Evolutionary conservation across 1,284 basidiomycete genomes (phyloP).

Genomic region (Cutaneotrichosporon cyanovorans): DNA sequence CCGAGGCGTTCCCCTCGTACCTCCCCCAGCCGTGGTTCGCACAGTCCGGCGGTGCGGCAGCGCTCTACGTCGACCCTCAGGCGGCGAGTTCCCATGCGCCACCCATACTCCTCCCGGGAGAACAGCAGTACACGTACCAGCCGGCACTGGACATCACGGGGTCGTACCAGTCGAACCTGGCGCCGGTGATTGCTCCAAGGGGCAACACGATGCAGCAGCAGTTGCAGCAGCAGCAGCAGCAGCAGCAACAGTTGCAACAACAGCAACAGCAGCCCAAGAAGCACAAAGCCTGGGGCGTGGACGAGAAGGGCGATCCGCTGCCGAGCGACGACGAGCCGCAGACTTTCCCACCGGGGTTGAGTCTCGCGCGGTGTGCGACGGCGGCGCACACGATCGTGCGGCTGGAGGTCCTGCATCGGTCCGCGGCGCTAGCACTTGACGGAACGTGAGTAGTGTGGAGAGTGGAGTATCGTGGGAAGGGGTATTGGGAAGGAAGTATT

Average conservation of each 20-base stretch:
- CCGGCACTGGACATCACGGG: neutral
- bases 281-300: constrained; percentile 45
- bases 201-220: neutral
- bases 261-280: constrained; percentile 2
- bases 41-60: constrained; percentile 29
- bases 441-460: constrained; percentile 30
- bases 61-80: constrained; percentile 6
- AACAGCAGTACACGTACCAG: neutral
- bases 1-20: constrained; percentile 33
- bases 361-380: constrained; percentile 41
- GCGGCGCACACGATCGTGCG: constrained; percentile 46
- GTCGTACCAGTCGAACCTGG: constrained; percentile 4
- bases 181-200: neutral
- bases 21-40: constrained; percentile 43
- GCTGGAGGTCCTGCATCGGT: constrained; percentile 44
- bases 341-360: constrained; percentile 45
- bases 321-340: constrained; percentile 4
- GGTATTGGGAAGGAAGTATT: no score
- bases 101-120: neutral
- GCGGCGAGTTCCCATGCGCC: constrained; percentile 1
- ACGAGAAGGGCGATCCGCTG: constrained; percentile 25
- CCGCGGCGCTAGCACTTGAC: constrained; percentile 41
- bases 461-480: constrained; percentile 15
- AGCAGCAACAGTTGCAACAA: no score
- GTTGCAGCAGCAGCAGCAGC: no score